Evolutionary conservation across 129 eudicot species (phyloP).

Genomic region (Ambrosia trifida): DNA sequence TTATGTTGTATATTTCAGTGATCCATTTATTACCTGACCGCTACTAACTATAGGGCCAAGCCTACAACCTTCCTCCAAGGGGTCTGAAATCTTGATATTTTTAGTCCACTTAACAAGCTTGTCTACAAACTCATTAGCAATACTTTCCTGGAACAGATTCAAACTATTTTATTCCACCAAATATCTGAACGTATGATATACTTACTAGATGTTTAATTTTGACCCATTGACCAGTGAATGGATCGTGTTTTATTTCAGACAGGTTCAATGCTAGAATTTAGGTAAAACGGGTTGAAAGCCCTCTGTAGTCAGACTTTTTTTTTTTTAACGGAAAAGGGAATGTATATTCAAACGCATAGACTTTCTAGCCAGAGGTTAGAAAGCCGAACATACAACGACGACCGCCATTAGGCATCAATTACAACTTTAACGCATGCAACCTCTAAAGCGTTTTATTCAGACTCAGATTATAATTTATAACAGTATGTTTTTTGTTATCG

Average conservation of each 20-base stretch:
- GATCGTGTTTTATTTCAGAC: background rate
- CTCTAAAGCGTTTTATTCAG: no score
- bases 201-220: background rate
- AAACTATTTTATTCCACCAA: background rate
- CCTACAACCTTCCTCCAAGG: constrained; percentile 88
- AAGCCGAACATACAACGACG: no score
- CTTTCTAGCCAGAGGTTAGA: no score
- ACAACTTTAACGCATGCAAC: no score
- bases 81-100: constrained; percentile 83
- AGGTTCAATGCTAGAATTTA: background rate
- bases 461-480: background rate
- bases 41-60: constrained; percentile 78
- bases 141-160: constrained; percentile 60
- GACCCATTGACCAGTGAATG: background rate
- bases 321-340: no score
- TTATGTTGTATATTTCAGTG: background rate
- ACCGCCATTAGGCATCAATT: no score
- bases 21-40: constrained; percentile 53
- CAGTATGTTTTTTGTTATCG: background rate
- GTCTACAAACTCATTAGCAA: constrained; percentile 61
- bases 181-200: background rate
- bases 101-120: constrained; percentile 73
- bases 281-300: no score
- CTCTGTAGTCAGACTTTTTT: no score
- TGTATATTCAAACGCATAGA: no score